Percentiles rank a stretch among this genome's conserved stretches.
phyloP scores from a whole-genome alignment of 805 yeast genomes.

The Candida insectalens region DNA sequence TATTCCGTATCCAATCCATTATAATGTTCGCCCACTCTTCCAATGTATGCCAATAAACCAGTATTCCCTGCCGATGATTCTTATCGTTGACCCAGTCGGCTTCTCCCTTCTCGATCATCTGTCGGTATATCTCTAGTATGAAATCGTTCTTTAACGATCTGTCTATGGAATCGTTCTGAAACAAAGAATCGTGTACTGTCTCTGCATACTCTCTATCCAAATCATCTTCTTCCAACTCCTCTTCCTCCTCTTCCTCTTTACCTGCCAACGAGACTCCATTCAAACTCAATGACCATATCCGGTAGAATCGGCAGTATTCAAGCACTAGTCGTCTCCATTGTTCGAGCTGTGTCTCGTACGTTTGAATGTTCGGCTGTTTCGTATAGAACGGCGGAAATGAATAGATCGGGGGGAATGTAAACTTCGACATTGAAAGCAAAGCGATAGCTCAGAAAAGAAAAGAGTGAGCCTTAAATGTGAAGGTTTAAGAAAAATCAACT shows the following conservation, averaged over 20 bases:
- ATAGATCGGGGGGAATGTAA: constrained; percentile 42
- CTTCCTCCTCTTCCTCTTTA: constrained; percentile 21
- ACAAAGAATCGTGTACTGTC: constrained; percentile 31
- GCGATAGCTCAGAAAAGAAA: not conserved
- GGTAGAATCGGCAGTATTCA: constrained; percentile 45
- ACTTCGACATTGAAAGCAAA: constrained; percentile 2
- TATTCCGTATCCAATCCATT: constrained; percentile 58
- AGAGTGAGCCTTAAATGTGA: not conserved
- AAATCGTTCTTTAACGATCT: constrained; percentile 47
- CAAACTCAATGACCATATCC: constrained; percentile 43
- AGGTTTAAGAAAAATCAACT: too few species aligned
- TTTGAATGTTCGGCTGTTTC: constrained; percentile 73
- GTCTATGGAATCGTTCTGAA: constrained; percentile 40
- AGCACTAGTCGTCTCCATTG: constrained; percentile 67
- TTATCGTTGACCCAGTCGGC: constrained; percentile 46
- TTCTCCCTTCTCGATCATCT: constrained; percentile 44
- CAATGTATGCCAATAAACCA: constrained; percentile 61
- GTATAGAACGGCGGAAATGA: constrained; percentile 90
- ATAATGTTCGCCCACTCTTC: constrained; percentile 59
- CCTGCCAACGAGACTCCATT: constrained; percentile 22
- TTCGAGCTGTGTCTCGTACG: constrained; percentile 66
- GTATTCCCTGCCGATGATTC: constrained; percentile 35
- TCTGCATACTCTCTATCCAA: constrained; percentile 6
- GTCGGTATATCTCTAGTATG: constrained; percentile 42
- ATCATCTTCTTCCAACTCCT: constrained; percentile 10